Percentiles rank a stretch among this genome's conserved stretches.
These are phyloP conservation scores for Pinus tabuliformis DNA, from an alignment of 75 land plant genomes.

Conservation along the genomic window DNA sequence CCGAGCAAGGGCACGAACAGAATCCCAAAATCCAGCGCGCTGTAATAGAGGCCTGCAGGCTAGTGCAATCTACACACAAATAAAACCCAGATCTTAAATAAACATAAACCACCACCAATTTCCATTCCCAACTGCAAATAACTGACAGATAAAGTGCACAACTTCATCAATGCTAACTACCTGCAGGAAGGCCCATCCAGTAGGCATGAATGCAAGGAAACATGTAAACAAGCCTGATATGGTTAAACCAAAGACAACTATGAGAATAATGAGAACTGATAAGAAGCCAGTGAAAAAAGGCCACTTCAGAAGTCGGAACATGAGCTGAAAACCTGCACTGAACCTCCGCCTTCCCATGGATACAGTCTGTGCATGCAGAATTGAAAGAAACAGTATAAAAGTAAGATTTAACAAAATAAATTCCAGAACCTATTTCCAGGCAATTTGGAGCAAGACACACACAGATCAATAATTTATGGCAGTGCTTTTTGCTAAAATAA, in stretches of 20 bases:
- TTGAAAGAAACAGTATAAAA: not conserved
- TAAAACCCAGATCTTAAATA: not conserved
- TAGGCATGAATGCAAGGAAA: conserved; percentile 79
- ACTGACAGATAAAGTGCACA: not conserved
- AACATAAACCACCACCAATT: not conserved
- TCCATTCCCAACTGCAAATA: not conserved
- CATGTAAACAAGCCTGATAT: conserved; percentile 69
- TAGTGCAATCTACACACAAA: conserved; percentile 56
- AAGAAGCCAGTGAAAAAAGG: conserved; percentile 54
- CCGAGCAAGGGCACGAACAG: conserved; percentile 71
- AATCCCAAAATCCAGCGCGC: conserved; percentile 66
- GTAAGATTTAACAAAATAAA: not conserved
- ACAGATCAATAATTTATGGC: not conserved
- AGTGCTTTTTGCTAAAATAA: not conserved
- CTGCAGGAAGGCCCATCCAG: conserved; percentile 90
- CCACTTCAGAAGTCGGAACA: conserved; percentile 76
- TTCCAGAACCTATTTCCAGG: not conserved
- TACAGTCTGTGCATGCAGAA: conserved; percentile 43
- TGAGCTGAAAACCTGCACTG: conserved; percentile 66
- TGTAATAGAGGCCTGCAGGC: conserved; percentile 50
- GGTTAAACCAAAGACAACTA: conserved; percentile 48
- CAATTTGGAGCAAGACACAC: not conserved
- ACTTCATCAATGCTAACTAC: conserved; percentile 33
- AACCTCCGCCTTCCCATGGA: conserved; percentile 52
- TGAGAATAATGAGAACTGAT: conserved; percentile 42